A percentile compares a stretch with the other conserved stretches of the same genome.
phyloP scores from a whole-genome alignment of 139 green algal species.

The Chlamydomonas sp. region DNA sequence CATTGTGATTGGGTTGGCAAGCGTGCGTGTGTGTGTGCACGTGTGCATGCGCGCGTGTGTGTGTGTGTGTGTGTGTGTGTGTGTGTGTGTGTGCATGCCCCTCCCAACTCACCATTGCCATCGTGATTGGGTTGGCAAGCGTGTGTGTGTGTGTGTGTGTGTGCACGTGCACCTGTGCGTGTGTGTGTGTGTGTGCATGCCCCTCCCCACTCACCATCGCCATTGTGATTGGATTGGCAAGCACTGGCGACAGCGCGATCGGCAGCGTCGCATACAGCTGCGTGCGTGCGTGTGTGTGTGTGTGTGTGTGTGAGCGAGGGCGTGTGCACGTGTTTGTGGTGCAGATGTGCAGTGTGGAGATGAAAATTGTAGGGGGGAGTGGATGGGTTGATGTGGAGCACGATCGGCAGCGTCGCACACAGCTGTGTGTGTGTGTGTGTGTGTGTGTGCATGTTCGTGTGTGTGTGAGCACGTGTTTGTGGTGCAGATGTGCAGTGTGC shows the following conservation, averaged over 20 bases:
- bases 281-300: no score
- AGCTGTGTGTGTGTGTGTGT: no score
- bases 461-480: not conserved
- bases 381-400: constrained; percentile 62
- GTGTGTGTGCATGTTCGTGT: no score
- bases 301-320: no score
- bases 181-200: not conserved
- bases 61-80: no score
- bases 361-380: constrained; percentile 68
- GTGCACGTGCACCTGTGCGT: no score
- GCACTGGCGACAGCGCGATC: constrained; percentile 61
- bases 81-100: no score
- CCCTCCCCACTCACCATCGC: constrained; percentile 18
- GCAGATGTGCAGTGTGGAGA: not conserved
- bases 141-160: no score
- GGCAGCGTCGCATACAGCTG: constrained; percentile 67
- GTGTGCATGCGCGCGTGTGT: no score
- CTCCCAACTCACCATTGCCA: no score
- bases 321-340: not conserved
- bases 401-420: constrained; percentile 68
- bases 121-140: no score
- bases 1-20: constrained; percentile 9
- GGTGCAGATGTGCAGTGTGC: not conserved
- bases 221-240: constrained; percentile 76
- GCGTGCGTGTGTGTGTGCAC: no score